Evolutionary conservation across 148 eudicot genomes (phyloP), one percentile per base, ranked within the genome.

Genomic region (Gaultheria prostrata): DNA sequence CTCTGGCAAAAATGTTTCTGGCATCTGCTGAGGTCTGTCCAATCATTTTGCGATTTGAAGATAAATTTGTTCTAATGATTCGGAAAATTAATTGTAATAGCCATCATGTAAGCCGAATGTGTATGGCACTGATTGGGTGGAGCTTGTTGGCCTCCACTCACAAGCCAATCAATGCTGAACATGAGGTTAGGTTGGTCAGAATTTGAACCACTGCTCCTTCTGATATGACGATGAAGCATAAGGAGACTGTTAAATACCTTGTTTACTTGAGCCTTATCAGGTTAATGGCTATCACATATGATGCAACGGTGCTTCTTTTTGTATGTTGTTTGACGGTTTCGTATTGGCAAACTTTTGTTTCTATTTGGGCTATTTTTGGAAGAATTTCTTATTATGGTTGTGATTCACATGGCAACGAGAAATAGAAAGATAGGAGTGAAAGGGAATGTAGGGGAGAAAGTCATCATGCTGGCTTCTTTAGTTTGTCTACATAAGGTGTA

Each of bases 1-100:
- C 98, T 89, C 86, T 97, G 53, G 99, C 99, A 82, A 95, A 95
- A 89, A 97, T 97, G 99, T 92, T 97, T 80, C 83, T 97, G 80
- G 98, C 99, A 84, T 89, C 99, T 90, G 89, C 92, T 15, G 99
- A 97, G 98, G 99, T 97, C 79, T 78, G 95, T 85, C n/a, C 28
- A 72, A 30, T 83, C n/a, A 49, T 76, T 46, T 82, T 84, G 53
- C 18, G 13, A 45, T 53, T 80, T 54, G 9, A 11, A 11, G 20
- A 71, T 32, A 73, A n/a, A 49, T 17, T 28, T 4, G 4, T 17
- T 53, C 8, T 53, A 6, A 82, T 4, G 73, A 73, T 73, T 54
- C 39, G 17, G 12, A 30, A 67, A 67, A 67, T 67, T 7, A 13
- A 4, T 24, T 67, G 35, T 28, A 67, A 30, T 67, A 13, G 17